Evolutionary conservation across 192 early-diverging fungal species (phyloP).

Genomic region (Coemansia sp.): DNA sequence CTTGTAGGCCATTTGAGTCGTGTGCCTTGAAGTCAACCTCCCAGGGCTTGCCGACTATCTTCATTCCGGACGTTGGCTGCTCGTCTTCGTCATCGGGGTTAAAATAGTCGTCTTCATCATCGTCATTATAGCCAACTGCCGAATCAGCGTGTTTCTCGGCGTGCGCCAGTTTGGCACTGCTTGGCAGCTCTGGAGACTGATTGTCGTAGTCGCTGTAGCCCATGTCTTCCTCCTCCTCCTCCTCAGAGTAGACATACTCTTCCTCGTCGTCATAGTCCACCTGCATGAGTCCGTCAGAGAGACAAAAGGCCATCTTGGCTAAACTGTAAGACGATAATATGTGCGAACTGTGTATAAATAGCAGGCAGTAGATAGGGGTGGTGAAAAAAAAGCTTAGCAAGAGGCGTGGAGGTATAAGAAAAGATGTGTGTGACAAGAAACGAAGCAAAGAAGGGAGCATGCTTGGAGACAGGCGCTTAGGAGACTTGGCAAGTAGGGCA

Average conservation of each 20-base stretch:
- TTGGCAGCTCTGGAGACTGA: background rate
- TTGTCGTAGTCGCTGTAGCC: too few relatives aligned
- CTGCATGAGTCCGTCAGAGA: slow-evolving; percentile 39
- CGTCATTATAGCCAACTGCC: slow-evolving; percentile 19
- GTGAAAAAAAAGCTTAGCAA: too few relatives aligned
- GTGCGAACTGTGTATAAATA: too few relatives aligned
- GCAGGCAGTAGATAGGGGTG: too few relatives aligned
- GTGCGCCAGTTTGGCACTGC: background rate
- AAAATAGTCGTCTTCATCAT: slow-evolving; percentile 33
- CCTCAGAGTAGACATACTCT: slow-evolving; percentile 33
- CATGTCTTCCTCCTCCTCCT: slow-evolving; percentile 1
- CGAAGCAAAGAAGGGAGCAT: too few relatives aligned
- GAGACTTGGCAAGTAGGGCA: too few relatives aligned
- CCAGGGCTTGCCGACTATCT: slow-evolving; percentile 8
- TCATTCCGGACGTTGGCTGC: background rate
- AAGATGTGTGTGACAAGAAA: too few relatives aligned
- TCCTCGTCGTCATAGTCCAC: slow-evolving; percentile 43
- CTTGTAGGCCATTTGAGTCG: slow-evolving; percentile 21
- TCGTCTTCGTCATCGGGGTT: slow-evolving; percentile 13
- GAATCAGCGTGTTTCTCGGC: slow-evolving; percentile 26
- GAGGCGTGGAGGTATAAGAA: too few relatives aligned
- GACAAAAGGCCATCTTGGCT: slow-evolving; percentile 25
- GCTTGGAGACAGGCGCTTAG: too few relatives aligned
- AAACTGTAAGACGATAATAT: too few relatives aligned
- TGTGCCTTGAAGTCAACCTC: slow-evolving; percentile 48